Evolutionary conservation across 768 basidiomycete genomes (phyloP).

Genomic region (Sarcomyxa edulis): DNA sequence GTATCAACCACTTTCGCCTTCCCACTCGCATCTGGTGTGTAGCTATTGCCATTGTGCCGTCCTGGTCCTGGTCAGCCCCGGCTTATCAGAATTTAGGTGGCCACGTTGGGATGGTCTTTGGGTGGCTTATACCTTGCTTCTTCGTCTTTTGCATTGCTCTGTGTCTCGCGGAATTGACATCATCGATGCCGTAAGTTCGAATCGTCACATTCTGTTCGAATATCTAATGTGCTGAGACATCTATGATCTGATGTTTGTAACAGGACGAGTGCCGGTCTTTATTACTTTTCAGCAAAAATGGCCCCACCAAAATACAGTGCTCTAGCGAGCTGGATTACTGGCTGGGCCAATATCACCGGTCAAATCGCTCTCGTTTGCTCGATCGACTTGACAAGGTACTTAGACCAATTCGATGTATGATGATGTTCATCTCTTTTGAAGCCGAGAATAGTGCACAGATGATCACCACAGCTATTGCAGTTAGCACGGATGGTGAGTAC

Average conservation of each 20-base stretch:
- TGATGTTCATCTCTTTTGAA: no score
- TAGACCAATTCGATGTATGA: not conserved
- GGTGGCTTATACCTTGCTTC: conserved; percentile 54
- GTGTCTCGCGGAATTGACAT: conserved; percentile 52
- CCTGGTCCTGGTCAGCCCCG: not conserved
- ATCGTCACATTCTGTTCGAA: not conserved
- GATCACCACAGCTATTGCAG: conserved; percentile 56
- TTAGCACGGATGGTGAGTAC: conserved; percentile 47
- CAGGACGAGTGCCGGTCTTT: conserved; percentile 58
- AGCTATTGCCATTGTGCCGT: no score
- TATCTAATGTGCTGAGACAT: no score
- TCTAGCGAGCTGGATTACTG: conserved; percentile 53
- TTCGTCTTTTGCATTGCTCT: conserved; percentile 53
- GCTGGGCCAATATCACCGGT: conserved; percentile 60
- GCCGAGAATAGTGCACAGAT: conserved; percentile 39
- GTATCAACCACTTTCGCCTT: conserved; percentile 51
- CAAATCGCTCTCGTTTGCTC: conserved; percentile 50
- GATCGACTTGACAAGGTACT: no score
- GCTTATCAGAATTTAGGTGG: conserved; percentile 34
- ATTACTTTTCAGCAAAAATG: conserved; percentile 59
- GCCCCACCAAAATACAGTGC: conserved; percentile 43
- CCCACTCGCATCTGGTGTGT: conserved; percentile 43
- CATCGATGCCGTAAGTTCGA: conserved; percentile 52
- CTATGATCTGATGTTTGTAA: conserved; percentile 1
- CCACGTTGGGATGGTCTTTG: conserved; percentile 64